Evolutionary conservation across 2,329 filamentous ascomycete species (phyloP).

Genomic region (Apiospora hydei): DNA sequence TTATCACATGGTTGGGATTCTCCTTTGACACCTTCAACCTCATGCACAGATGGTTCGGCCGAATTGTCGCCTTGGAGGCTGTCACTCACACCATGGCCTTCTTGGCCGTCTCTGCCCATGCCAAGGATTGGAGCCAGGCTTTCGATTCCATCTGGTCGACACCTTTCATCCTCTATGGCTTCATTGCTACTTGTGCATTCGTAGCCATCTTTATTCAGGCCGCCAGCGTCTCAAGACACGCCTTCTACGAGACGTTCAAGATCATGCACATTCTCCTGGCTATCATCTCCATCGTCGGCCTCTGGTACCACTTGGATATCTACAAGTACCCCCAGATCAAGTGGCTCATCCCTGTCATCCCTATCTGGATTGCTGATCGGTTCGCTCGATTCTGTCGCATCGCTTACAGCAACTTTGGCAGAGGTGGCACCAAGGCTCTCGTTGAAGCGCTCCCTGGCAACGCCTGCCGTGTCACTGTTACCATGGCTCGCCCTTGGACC

Average conservation of each 20-base stretch:
- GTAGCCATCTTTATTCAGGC: constrained; percentile 72
- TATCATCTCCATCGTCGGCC: constrained; percentile 63
- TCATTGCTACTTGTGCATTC: constrained; percentile 68
- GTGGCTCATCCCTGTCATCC: constrained; percentile 67
- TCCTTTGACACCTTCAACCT: constrained; percentile 87
- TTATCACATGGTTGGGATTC: constrained; percentile 74
- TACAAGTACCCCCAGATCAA: constrained; percentile 61
- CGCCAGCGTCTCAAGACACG: constrained; percentile 74
- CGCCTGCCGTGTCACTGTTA: constrained; percentile 75
- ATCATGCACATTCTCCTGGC: constrained; percentile 73
- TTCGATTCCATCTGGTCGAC: constrained; percentile 46
- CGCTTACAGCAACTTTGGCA: constrained; percentile 70
- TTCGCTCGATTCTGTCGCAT: constrained; percentile 64
- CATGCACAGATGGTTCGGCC: constrained; percentile 81
- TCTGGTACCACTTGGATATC: constrained; percentile 72
- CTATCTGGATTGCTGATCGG: constrained; percentile 74
- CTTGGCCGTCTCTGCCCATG: constrained; percentile 51
- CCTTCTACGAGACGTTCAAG: constrained; percentile 82
- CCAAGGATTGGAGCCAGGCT: constrained; percentile 57
- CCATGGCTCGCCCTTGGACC: constrained; percentile 77
- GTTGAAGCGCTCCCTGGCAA: constrained; percentile 80
- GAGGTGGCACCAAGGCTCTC: constrained; percentile 71
- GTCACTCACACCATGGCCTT: constrained; percentile 71
- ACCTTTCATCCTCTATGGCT: constrained; percentile 65
- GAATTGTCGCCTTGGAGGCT: constrained; percentile 75